phyloP scores from a whole-genome alignment of 352 stramenopile genomes.

The Globisporangium iwayamae region DNA sequence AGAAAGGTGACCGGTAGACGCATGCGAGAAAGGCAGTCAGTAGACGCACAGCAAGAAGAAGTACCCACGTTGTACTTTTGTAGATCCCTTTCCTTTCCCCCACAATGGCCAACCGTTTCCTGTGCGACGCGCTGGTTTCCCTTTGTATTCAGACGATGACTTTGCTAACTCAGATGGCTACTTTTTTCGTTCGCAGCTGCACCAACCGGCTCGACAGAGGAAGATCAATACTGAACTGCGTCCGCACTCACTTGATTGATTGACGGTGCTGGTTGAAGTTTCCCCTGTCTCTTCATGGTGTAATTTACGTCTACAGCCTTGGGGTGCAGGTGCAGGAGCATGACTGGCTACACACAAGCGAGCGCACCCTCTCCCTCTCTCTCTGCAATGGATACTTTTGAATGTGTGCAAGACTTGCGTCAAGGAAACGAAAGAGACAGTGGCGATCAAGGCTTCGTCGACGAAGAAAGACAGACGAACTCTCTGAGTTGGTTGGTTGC shows the following conservation, averaged over 20 bases:
- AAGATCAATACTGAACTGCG: constrained; percentile 4
- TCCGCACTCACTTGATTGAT: constrained; percentile 5
- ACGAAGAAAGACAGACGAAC: background rate
- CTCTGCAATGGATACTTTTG: constrained; percentile 11
- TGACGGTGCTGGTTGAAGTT: constrained; percentile 1
- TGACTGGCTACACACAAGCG: background rate
- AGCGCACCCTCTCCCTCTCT: background rate
- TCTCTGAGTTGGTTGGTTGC: background rate
- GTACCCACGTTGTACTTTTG: constrained; percentile 8
- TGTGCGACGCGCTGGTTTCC: constrained; percentile 3
- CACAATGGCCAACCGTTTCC: constrained; percentile 12
- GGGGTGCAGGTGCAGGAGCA: background rate
- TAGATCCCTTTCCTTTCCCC: constrained; percentile 2
- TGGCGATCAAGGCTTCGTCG: background rate
- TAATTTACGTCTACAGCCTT: constrained; percentile 8
- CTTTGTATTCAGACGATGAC: background rate
- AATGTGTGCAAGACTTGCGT: constrained; percentile 6
- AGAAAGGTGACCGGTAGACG: constrained; percentile 8
- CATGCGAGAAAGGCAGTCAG: background rate
- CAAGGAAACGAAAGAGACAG: background rate
- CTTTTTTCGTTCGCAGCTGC: constrained; percentile 10
- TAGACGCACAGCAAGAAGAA: background rate
- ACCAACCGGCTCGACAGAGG: background rate
- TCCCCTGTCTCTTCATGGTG: constrained; percentile 8
- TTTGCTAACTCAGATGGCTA: background rate